Evolutionary conservation across 139 green algal genomes (phyloP), one percentile per base, ranked within the genome.

Genomic region (Asterochloris sp.): DNA sequence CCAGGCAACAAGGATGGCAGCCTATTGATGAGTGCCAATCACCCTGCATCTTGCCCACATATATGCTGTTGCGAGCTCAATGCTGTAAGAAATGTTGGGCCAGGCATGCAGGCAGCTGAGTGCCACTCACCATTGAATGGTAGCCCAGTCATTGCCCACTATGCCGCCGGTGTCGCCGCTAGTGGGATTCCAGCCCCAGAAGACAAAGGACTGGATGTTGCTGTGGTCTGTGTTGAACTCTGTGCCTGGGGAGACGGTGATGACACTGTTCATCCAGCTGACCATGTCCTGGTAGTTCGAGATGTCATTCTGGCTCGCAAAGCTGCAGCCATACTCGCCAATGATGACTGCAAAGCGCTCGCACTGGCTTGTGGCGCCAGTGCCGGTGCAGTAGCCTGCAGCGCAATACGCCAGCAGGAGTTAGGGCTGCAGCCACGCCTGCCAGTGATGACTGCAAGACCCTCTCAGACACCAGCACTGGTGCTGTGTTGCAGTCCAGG

Each of bases 161-260:
- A 85, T 19, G 9, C 82, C 82, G 29, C 83, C 81, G 74, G 83
- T 89, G 68, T 86, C 83, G 19, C 80, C 79, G 19, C 63, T 82
- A 62, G 85, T 88, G 54, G 67, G 38, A 14, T 87, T 89, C 85
- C 85, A 89, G 29, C 76, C 79, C 87, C 87, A 89, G 19, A 73
- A 86, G 23, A 85, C 63, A 24, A 62, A 75, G 66, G 75, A 63
- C 14, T 66, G 27, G 9, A 78, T 74, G 61, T 76, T 78, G n/a
- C 69, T 61, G 71, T 79, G 69, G 38, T 54, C 38, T 2, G 38
- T 10, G 38, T 54, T 54, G 38, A 54, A 54, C 38, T 54, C 38
- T 54, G 38, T 54, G n/a, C 68, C 54, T 60, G 26, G 47, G 21
- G 23, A 26, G 10, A 29, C n/a, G 15, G 21, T 62, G 16, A 60